Conservation (phyloP, 306 rosid genomes). For the Bauhinia variegata region DNA sequence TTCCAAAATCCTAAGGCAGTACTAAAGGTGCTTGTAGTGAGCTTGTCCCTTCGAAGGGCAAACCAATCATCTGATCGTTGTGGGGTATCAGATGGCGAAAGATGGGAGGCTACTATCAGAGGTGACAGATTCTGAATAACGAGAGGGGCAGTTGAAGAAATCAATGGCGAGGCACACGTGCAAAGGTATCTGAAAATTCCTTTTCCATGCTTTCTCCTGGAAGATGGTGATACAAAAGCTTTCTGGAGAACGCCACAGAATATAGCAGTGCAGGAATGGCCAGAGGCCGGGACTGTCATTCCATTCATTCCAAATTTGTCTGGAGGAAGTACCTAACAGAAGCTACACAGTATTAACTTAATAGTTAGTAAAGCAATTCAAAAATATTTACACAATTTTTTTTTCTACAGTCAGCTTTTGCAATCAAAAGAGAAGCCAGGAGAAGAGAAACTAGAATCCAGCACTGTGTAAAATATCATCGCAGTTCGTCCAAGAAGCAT, state of each 20-base stretch:
- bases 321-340: constrained; percentile 41
- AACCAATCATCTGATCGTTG: constrained; percentile 97
- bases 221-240: constrained; percentile 34
- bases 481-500: too few relatives aligned
- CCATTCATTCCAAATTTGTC: constrained; percentile 18
- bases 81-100: constrained; percentile 54
- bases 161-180: constrained; percentile 31
- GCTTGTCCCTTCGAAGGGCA: constrained; percentile 87
- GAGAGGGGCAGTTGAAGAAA: constrained; percentile 36
- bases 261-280: constrained; percentile 49
- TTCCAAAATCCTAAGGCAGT: constrained; percentile 96
- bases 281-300: constrained; percentile 44
- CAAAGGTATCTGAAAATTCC: constrained; percentile 43
- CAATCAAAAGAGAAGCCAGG: not conserved
- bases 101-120: constrained; percentile 47
- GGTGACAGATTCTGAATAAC: constrained; percentile 44
- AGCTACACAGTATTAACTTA: constrained; percentile 37
- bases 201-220: constrained; percentile 36
- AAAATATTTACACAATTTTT: not conserved
- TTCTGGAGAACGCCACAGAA: constrained; percentile 42
- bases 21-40: constrained; percentile 92
- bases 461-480: too few relatives aligned
- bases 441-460: too few relatives aligned
- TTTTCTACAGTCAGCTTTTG: not conserved
- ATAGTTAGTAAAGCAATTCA: not conserved